phyloP scores from a whole-genome alignment of 2,329 filamentous ascomycete species.

The Torrubiella hemipterigena region DNA sequence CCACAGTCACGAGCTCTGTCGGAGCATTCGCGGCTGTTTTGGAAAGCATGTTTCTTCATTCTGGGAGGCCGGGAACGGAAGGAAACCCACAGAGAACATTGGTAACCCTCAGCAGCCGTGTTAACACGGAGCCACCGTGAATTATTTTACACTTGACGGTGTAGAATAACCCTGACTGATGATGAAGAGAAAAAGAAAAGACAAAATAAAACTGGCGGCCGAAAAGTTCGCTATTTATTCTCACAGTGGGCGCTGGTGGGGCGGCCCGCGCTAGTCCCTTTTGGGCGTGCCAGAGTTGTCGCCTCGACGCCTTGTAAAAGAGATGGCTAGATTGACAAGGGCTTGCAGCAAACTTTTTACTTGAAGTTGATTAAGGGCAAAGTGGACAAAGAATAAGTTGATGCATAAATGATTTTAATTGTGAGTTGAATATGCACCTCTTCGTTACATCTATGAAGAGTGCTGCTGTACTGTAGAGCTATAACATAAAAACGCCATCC shows the following conservation, averaged over 20 bases:
- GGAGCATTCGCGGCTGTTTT: conserved; percentile 27
- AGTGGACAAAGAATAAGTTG: too few relatives aligned
- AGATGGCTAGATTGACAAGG: too few relatives aligned
- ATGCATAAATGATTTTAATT: too few relatives aligned
- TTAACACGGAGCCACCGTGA: conserved; percentile 38
- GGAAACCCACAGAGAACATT: conserved; percentile 34
- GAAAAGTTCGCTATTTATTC: too few relatives aligned
- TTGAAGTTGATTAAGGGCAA: too few relatives aligned
- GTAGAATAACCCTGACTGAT: conserved; percentile 35
- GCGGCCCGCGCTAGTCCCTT: conserved; percentile 2
- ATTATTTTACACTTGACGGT: conserved; percentile 39
- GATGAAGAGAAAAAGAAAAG: conserved; percentile 24
- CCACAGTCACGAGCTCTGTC: conserved; percentile 34
- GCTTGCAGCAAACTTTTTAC: too few relatives aligned
- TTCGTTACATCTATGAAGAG: too few relatives aligned
- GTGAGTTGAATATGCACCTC: too few relatives aligned
- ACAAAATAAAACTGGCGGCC: conserved; percentile 8
- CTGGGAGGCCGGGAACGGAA: conserved; percentile 44
- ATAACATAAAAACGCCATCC: too few relatives aligned
- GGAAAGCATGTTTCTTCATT: conserved; percentile 34
- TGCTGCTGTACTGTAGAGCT: too few relatives aligned
- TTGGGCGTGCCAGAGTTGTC: too few relatives aligned
- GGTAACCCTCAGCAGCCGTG: conserved; percentile 43
- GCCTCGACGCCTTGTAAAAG: too few relatives aligned
- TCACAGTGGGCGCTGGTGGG: conserved; percentile 2